A percentile compares a stretch with the other conserved stretches of the same genome.
phyloP scores from a whole-genome alignment of 495 filamentous ascomycete species.

The Penicillium dipodomyicola region DNA sequence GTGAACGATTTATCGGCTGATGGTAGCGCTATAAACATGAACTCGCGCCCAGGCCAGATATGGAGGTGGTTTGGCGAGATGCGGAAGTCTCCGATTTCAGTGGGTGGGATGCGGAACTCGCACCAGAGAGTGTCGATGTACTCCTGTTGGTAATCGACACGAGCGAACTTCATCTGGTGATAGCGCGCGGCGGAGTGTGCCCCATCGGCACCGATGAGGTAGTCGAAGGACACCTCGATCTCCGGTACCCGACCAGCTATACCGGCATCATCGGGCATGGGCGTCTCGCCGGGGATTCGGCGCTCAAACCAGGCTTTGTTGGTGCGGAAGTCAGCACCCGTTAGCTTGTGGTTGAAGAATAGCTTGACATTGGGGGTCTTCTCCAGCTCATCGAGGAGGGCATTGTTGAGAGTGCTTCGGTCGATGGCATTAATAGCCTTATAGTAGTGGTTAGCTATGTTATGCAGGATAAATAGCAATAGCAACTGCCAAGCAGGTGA shows the following conservation, averaged over 20 bases:
- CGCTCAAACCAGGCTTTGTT: constrained; percentile 87
- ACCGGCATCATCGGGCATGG: constrained; percentile 28
- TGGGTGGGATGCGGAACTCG: constrained; percentile 80
- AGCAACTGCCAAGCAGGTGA: constrained; percentile 3
- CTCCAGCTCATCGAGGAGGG: constrained; percentile 80
- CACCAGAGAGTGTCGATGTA: constrained; percentile 98
- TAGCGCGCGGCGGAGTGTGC: constrained; percentile 87
- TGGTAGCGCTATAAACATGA: constrained; percentile 98
- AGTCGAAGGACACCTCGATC: constrained; percentile 79
- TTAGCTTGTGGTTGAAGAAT: constrained; percentile 89
- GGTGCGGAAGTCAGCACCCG: constrained; percentile 74
- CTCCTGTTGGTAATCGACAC: constrained; percentile 87
- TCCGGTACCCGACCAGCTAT: constrained; percentile 47
- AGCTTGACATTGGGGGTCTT: constrained; percentile 81
- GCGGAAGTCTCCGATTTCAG: constrained; percentile 56
- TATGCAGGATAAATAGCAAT: constrained; percentile 6
- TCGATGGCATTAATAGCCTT: constrained; percentile 66
- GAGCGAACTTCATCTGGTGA: constrained; percentile 89
- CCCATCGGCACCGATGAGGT: constrained; percentile 93
- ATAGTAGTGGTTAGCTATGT: constrained; percentile 13
- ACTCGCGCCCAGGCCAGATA: constrained; percentile 90
- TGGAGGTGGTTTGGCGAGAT: constrained; percentile 91
- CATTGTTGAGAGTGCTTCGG: constrained; percentile 78
- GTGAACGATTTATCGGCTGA: constrained; percentile 88
- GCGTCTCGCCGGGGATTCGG: constrained; percentile 32